A percentile compares a stretch with the other conserved stretches of the same genome.
phyloP scores from a whole-genome alignment of 2,329 filamentous ascomycete genomes.

The Tolypocladium pustulatum region DNA sequence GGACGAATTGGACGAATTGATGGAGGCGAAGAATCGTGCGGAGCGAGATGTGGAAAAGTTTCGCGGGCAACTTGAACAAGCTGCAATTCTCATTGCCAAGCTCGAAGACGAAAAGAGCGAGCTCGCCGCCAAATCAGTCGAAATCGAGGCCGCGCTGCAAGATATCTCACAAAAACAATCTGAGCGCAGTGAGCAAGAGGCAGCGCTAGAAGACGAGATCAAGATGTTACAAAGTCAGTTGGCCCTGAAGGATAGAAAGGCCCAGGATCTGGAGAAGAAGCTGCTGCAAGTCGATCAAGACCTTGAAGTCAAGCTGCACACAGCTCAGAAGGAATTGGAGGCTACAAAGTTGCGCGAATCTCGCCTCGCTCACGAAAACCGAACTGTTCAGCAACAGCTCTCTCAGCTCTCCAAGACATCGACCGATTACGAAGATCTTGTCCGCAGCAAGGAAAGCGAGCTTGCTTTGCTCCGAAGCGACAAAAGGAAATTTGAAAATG shows the following conservation, averaged over 20 bases:
- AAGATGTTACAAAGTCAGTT: constrained; percentile 89
- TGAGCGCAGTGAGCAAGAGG: constrained; percentile 66
- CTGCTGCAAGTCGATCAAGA: constrained; percentile 81
- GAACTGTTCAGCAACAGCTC: constrained; percentile 73
- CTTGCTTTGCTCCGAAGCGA: constrained; percentile 76
- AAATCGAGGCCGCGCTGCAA: constrained; percentile 60
- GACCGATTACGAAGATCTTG: constrained; percentile 88
- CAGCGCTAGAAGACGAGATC: constrained; percentile 69
- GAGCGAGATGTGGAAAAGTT: constrained; percentile 76
- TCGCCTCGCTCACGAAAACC: constrained; percentile 70
- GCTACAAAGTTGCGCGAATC: constrained; percentile 62
- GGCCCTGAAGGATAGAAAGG: constrained; percentile 77
- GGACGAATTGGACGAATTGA: constrained; percentile 80
- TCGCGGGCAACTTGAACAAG: constrained; percentile 80
- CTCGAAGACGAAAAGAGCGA: constrained; percentile 80
- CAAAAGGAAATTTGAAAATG: constrained; percentile 70
- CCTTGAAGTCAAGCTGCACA: constrained; percentile 71
- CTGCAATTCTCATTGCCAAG: constrained; percentile 72
- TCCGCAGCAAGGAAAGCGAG: constrained; percentile 90
- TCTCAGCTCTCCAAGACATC: constrained; percentile 82
- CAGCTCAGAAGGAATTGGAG: constrained; percentile 70
- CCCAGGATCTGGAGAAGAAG: constrained; percentile 76
- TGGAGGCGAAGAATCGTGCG: constrained; percentile 79
- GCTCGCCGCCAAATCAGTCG: constrained; percentile 54
- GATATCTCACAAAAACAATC: constrained; percentile 62